Evolutionary conservation across 768 basidiomycete species (phyloP), one percentile per base, ranked within the genome.

Genomic region (Mycena leptocephala): DNA sequence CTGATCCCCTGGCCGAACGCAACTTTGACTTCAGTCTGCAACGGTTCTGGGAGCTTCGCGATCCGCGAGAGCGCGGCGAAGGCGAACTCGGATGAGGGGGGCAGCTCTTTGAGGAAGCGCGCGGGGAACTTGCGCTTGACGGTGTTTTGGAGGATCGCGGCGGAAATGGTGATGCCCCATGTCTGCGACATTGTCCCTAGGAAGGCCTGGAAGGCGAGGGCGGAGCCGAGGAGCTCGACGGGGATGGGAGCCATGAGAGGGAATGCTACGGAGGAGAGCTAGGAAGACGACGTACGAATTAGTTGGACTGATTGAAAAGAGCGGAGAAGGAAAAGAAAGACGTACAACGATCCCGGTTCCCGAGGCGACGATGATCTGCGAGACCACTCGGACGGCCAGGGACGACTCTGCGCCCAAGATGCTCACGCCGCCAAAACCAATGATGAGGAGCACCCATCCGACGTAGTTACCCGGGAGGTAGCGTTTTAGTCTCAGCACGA

Each of bases 91-190:
- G 55, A 69, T 2, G 39, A 53, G 18, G 53, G 8, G 0, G 67
- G 67, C 16, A 69, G 67, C 37, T 56, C 3, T 39, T 58, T 28
- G 67, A 69, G 11, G 67, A 69, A 69, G 9, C 28, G 55, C 6
- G 55, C 55, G 0, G 55, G 67, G 18, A 69, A 58, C 9, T 41
- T 5, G 20, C 26, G 37, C 20, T 58, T 58, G 37, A 69, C 55
- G 55, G 28, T 56, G 39, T 69, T 69, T 32, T 69, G 55, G 14
- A 69, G 67, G 28, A 69, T 69, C 26, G 67, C 39, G 3, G 67
- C 55, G 39, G 67, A 69, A 55, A 56, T 58, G 39, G 53, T 56
- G 67, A 69, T 69, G 18, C 53, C 67, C 67, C 67, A 56, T 4
- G 67, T 69, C 39, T 69, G 67, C 0, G 67, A 69, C 2, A 69